Evolutionary conservation across 176 grass and related monocot genomes (phyloP), one percentile per base, ranked within the genome.

Genomic region (Pontederia crassipes): DNA sequence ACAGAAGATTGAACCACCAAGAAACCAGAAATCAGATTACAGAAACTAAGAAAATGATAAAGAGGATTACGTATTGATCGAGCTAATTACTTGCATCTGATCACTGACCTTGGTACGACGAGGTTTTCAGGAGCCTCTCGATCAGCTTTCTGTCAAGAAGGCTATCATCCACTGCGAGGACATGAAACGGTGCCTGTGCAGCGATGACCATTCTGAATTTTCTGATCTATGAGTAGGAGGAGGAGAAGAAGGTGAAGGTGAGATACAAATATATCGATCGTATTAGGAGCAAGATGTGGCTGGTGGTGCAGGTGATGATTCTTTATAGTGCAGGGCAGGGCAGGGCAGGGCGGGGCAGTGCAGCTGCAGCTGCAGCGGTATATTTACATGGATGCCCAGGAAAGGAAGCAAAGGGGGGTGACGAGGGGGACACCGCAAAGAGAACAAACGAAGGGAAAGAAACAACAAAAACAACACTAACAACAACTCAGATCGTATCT

Each of bases 101-200:
- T 1, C 20, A 15, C 17, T 4, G 69, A 86, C 87, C 82, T 64
- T 95, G 89, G 71, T 83, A 95, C 15, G 85, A 95, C 29, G 89
- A 95, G 32, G 89, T 95, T 80, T 83, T 86, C 63, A 95, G 85
- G 24, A 95, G 85, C 46, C 85, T 83, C 73, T 95, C 85, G 10
- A 95, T 95, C 62, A 95, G 73, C 75, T 86, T 95, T 75, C 89
- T 95, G 45, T 95, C 89, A 8, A 62, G 79, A 68, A 86, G 65
- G 40, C 85, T 95, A 48, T 95, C 89, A 66, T 95, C 89, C 63
- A 95, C 89, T 0, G 89, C 89, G 59, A 95, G 59, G 14, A 95
- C 79, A 75, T 95, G 89, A 79, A 95, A 95, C 2, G 52, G 82
- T 2, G 69, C 15, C 54, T 83, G 76, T 55, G 79, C 29, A 1